phyloP scores from a whole-genome alignment of 371 early-diverging fungal species.

The Lichtheimia hyalospora region DNA sequence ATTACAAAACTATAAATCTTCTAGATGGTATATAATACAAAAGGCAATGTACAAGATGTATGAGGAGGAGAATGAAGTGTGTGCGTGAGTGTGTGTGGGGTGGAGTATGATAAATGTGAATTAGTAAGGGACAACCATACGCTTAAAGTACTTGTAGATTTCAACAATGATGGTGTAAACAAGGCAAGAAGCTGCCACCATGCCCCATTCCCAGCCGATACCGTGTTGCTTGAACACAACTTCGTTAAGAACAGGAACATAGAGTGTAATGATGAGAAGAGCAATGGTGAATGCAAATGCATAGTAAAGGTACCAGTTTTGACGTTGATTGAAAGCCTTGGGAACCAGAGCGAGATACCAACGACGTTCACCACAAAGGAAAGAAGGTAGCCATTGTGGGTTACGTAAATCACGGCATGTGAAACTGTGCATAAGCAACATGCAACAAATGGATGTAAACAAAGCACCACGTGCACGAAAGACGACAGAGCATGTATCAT shows the following conservation, averaged over 20 bases:
- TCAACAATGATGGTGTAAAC: conserved; percentile 64
- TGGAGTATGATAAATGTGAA: not conserved
- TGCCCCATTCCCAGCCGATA: conserved; percentile 79
- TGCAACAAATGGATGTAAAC: conserved; percentile 65
- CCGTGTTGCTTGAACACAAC: conserved; percentile 65
- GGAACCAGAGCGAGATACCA: conserved; percentile 50
- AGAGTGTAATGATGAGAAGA: conserved; percentile 61
- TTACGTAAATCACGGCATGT: conserved; percentile 71
- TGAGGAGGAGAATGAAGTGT: too few relatives aligned
- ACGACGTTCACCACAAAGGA: conserved; percentile 52
- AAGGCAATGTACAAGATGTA: too few relatives aligned
- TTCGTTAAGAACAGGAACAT: conserved; percentile 71
- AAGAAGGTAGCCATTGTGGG: conserved; percentile 47
- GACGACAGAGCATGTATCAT: conserved; percentile 61
- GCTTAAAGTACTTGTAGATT: conserved; percentile 46
- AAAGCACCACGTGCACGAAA: conserved; percentile 76
- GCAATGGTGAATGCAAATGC: conserved; percentile 54
- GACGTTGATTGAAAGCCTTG: conserved; percentile 36
- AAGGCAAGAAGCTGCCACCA: conserved; percentile 58
- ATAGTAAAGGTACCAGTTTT: conserved; percentile 61
- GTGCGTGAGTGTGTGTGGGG: too few relatives aligned
- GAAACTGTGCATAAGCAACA: conserved; percentile 70
- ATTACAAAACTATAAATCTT: too few relatives aligned
- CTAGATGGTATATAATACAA: too few relatives aligned
- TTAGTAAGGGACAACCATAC: conserved; percentile 17